Conservation (phyloP, 345 rosid genomes). For the Hibiscus mutabilis region DNA sequence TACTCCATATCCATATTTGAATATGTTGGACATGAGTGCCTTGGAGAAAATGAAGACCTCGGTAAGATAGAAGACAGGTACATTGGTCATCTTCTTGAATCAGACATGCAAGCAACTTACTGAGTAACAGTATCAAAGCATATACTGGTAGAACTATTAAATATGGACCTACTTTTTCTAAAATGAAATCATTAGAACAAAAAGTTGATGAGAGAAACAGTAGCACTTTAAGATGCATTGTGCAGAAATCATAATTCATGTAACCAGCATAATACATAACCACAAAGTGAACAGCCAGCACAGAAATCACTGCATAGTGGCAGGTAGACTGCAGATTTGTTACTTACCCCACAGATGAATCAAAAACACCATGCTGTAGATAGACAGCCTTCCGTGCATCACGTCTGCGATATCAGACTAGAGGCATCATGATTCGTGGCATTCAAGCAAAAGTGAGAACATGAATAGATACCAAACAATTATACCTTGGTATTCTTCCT, state of each 20-base stretch:
- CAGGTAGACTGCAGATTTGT: neutral
- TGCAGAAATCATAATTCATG: neutral
- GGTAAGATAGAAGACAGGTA: neutral
- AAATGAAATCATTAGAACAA: neutral
- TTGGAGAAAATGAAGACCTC: neutral
- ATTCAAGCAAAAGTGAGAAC: conserved; percentile 12
- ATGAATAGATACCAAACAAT: conserved; percentile 11
- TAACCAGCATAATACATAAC: neutral
- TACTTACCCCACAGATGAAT: conserved; percentile 95
- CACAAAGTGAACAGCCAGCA: neutral
- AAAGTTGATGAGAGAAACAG: neutral
- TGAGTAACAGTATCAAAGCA: neutral
- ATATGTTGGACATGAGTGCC: neutral
- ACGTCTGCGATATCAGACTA: conserved; percentile 44
- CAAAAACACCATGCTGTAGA: conserved; percentile 87
- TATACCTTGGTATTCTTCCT: conserved; percentile 94
- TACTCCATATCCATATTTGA: neutral
- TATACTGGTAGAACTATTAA: neutral
- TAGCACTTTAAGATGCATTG: neutral
- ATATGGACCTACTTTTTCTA: neutral
- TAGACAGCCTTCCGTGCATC: conserved; percentile 86
- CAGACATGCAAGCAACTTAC: neutral
- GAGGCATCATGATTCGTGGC: conserved; percentile 22
- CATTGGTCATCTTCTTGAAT: neutral
- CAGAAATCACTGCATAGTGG: neutral